These are phyloP conservation scores for Alternaria brassicicola DNA, from an alignment of 2,329 filamentous ascomycete genomes.

Conservation along the genomic window DNA sequence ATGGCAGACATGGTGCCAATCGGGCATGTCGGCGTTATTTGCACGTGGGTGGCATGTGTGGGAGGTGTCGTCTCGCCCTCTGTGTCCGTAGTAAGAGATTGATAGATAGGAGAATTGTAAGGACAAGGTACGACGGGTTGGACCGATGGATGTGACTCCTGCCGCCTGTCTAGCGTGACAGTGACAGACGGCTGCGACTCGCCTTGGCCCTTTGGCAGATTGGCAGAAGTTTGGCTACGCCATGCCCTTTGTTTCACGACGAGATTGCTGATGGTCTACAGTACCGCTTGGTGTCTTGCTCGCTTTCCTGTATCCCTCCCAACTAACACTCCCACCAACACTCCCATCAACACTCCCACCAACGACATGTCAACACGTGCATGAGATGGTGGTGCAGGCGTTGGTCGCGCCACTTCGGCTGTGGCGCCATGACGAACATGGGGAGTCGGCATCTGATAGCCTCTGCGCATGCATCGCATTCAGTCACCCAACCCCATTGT, in stretches of 20 bases:
- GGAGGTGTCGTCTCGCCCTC: neutral
- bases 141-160: neutral
- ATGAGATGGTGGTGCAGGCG: too few species aligned
- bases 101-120: neutral
- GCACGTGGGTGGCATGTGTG: neutral
- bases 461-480: neutral
- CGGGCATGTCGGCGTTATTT: neutral
- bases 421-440: slow-evolving; percentile 13
- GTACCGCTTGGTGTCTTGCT: neutral
- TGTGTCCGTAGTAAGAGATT: neutral
- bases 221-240: neutral
- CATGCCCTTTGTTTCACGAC: neutral
- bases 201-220: neutral
- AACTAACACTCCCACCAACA: neutral
- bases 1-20: neutral
- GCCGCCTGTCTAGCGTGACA: neutral
- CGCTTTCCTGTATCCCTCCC: neutral
- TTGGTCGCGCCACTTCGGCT: slow-evolving; percentile 1
- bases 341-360: too few species aligned
- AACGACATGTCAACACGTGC: neutral
- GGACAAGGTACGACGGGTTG: neutral
- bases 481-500: slow-evolving; percentile 7
- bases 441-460: neutral
- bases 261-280: neutral
- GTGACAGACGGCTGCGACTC: neutral